These are phyloP conservation scores for Spencermartinsiella ligniputridi DNA, from an alignment of 1,139 yeast species.

Conservation along the genomic window DNA sequence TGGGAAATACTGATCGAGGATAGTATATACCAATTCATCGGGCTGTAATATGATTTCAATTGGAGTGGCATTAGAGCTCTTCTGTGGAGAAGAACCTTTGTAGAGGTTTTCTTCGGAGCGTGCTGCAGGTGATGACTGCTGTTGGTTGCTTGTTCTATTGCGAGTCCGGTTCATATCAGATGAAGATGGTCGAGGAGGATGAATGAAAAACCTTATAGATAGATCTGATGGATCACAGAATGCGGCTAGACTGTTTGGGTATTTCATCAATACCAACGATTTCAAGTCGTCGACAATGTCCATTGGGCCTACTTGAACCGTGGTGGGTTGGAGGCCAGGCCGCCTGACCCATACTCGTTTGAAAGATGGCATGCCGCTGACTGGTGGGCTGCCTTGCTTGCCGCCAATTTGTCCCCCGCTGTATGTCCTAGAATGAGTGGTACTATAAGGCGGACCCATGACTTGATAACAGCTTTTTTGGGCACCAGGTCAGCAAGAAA, in stretches of 20 bases:
- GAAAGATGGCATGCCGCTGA: background rate
- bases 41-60: constrained; percentile 36
- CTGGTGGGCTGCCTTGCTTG: background rate
- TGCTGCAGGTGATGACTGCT: background rate
- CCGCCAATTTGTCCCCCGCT: constrained; percentile 1
- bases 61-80: constrained; percentile 3
- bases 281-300: constrained; percentile 76
- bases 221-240: constrained; percentile 68
- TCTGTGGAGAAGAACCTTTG: background rate
- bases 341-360: constrained; percentile 64
- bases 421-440: background rate
- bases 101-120: background rate
- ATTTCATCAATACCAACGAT: constrained; percentile 52
- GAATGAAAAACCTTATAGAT: constrained; percentile 19
- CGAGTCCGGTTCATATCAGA: background rate
- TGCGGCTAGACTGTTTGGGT: constrained; percentile 63
- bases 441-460: background rate
- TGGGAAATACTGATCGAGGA: constrained; percentile 60
- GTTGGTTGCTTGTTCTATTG: background rate
- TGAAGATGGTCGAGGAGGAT: background rate
- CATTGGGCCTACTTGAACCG: constrained; percentile 48
- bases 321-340: constrained; percentile 59
- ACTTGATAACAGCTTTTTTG: too few species aligned
- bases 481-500: too few species aligned
- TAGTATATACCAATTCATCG: constrained; percentile 56